Evolutionary conservation across 1,139 yeast species (phyloP), one percentile per base, ranked within the genome.

Genomic region (Hansenula sp.): DNA sequence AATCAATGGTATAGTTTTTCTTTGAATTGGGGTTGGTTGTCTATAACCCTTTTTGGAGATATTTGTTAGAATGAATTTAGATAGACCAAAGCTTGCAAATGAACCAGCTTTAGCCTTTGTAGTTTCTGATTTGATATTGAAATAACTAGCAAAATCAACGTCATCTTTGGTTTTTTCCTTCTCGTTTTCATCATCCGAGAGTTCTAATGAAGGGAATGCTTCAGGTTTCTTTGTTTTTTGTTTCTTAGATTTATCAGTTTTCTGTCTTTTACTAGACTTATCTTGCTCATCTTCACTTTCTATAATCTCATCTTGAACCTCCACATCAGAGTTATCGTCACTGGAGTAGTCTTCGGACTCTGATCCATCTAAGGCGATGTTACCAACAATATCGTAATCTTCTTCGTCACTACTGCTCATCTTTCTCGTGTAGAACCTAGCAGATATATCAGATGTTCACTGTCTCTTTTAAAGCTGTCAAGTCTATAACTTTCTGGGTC

Each of bases 11-110:
- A 94, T 88, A 3, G 99, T 84, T 61, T 91, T 91, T 51, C 99
- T 76, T 67, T 94, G 99, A 62, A 94, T 94, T 2, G 99, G 99
- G 0, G 99, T 94, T 10, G 99, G 99, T 54, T 87, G 95, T 56
- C 81, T 84, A 68, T 81, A 94, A 17, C 99, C 99, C 61, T 89
- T 91, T 51, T 81, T 82, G 45, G 80, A 64, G 45, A 94, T 85
- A 57, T 90, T 93, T 34, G 72, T 66, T 44, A 90, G 64, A 13
- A 91, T 64, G 46, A 76, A 71, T 58, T 84, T 85, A 21, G 96
- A 84, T 44, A 94, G 72, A 2, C 98, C 99, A 69, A 93, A 84
- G 36, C 96, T 85, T 7, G 89, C 89, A 70, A 91, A 91, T 32
- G 95, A 77, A 37, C 96, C 96, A 47, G 79, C 80, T 62, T 87